Base-by-base conservation (phyloP, 352 stramenopile genomes). In the Elongisporangium anandrum region DNA sequence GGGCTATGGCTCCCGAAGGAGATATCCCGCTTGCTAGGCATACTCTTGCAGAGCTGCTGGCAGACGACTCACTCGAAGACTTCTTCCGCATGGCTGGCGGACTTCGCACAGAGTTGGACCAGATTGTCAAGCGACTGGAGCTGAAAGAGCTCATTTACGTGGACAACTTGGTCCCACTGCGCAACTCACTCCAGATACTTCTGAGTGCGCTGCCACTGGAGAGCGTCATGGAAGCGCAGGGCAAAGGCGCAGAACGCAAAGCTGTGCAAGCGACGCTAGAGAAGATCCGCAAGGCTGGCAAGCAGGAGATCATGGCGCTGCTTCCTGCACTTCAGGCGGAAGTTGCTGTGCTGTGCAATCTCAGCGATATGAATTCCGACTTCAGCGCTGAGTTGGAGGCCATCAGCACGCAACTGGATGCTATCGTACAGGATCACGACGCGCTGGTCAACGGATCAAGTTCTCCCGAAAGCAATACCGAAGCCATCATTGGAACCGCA, bases 21-120 rank as follows among this genome's bases (percentile, higher is more conserved):
- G 67, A 80, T 2, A 74, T 91, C 39, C 63, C 58, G 6, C 13
- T 58, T 7, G 65, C 68, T 13, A 78, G 70, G 10, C 47, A 50
- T 9, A 68, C 55, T 22, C 61, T 92, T n/a, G 58, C 54, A 16
- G 20, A 49, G 10, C 47, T 85, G 20, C 59, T 93, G 5, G 57
- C 57, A 23, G 78, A 88, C 41, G 60, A 72, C 1, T 67, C 70
- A 2, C 69, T 95, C 24, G 85, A 94, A 52, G 87, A 94, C 12
- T 94, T 96, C 53, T 96, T 96, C 51, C 77, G 87, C 53, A 74
- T 73, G 26, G 75, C 81, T 17, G 89, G 87, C 1, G 89, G 83
- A 1, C 73, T 97, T 19, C 89, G 87, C n/a, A 54, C 55, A 2
- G 88, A 96, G 39, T 64, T 97, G 10, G 72, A 90, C 13, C 60